Base-by-base conservation (phyloP, 305 asterid genomes). In the Fraxinus latifolia region DNA sequence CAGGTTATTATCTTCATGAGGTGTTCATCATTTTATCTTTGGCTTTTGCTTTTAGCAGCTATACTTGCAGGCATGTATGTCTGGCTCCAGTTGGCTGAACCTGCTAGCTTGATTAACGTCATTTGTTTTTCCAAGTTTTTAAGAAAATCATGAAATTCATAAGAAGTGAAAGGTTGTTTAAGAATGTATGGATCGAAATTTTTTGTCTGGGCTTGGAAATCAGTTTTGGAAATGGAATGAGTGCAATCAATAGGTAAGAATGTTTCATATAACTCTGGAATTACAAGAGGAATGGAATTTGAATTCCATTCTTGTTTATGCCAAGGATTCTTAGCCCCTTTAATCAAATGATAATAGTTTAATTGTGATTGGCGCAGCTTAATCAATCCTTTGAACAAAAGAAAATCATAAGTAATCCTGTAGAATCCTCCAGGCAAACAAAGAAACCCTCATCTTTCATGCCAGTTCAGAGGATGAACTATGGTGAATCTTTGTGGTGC, bases 1-100 rank as follows among this genome's bases (percentile, higher is more conserved):
- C 99, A 96, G 98, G 99, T 93, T 27, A 83, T 85, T 81, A 62
- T 79, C 82, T 82, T 19, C 76, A 36, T 19, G 42, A 23, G 17
- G 12, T 33, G 19, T 67, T 42, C 50, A 60, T 37, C 71, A 79
- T 32, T 58, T 81, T 76, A 12, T 31, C 42, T 74, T 75, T 79
- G 82, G 70, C 67, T 76, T 84, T 78, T 75, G 33, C 42, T 79
- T 65, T 65, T 80, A 78, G 81, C 74, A 78, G 37, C 82, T 79
- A 33, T 81, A 83, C 29, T 75, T 81, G 47, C 65, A 21, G 47
- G 29, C n/a, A 11, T n/a, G 31, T 67, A 5, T 79, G 19, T 37
- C 78, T 23, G 53, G 82, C 82, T 77, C 73, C 62, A 33, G 60
- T 81, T 68, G 39, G 76, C 77, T 81, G 78, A 47, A 44, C 62